Percentiles rank a stretch among this genome's conserved stretches.
These are phyloP conservation scores for Tuctoria greenei DNA, from an alignment of 176 grass and related monocot species.

Conservation along the genomic window DNA sequence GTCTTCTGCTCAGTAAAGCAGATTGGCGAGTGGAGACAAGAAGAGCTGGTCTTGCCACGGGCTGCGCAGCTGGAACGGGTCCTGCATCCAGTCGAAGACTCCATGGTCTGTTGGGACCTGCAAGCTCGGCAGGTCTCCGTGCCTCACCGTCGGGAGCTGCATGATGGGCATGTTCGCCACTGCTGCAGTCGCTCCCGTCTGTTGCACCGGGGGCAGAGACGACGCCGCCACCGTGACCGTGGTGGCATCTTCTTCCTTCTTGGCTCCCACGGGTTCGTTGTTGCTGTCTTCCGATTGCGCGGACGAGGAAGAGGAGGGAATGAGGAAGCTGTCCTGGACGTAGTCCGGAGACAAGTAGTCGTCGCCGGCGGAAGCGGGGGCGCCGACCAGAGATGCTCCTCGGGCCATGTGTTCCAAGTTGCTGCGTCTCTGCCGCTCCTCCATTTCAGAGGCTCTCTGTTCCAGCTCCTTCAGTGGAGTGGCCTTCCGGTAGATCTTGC, in stretches of 20 bases:
- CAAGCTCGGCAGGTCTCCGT: slow-evolving; percentile 35
- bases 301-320: slow-evolving; percentile 13
- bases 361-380: slow-evolving; percentile 8
- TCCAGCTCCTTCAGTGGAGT: slow-evolving; percentile 83
- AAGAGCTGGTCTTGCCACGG: slow-evolving; percentile 65
- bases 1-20: slow-evolving; percentile 44
- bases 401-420: not conserved
- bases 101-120: slow-evolving; percentile 47
- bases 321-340: slow-evolving; percentile 33
- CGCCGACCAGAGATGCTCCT: slow-evolving; percentile 13
- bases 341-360: slow-evolving; percentile 48
- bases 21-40: slow-evolving; percentile 55
- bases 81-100: slow-evolving; percentile 60
- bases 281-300: not conserved
- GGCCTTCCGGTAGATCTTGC: slow-evolving; percentile 90
- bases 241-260: slow-evolving; percentile 40
- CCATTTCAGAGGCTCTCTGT: slow-evolving; percentile 54
- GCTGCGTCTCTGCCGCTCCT: slow-evolving; percentile 52
- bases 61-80: slow-evolving; percentile 69
- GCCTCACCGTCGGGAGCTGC: slow-evolving; percentile 36
- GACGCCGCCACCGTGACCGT: slow-evolving; percentile 37
- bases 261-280: slow-evolving; percentile 21
- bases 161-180: slow-evolving; percentile 24
- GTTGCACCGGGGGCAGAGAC: not conserved
- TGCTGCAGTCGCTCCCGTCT: not conserved